Evolutionary conservation across 129 eudicot species (phyloP), one percentile per base, ranked within the genome.

Genomic region (Calendula officinalis): DNA sequence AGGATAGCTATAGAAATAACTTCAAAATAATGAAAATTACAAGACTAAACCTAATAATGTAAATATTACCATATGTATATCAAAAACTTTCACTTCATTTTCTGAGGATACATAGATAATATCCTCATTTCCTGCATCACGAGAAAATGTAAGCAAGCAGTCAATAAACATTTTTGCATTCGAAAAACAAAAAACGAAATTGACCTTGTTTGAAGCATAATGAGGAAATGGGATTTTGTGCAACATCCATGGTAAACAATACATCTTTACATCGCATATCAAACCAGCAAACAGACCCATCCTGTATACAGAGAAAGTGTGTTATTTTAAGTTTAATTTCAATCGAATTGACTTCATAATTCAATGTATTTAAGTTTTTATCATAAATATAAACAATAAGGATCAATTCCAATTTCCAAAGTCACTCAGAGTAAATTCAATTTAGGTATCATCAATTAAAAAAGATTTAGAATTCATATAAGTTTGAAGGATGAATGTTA

Each of bases 231-330:
- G 96, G 89, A 70, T 79, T 72, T 60, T 83, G 76, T 52, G 87
- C 81, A 11, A 83, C 84, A 71, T 83, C 80, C 91, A 86, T 74
- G 9, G 70, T 56, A 46, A 37, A 75, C 61, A 88, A 61, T 59
- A 73, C 78, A 68, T 92, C 91, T 77, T 88, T 88, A 71, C 95
- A 92, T 64, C 99, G 81, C 87, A 92, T 67, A 68, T 92, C 99
- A 69, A 85, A 86, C 85, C 82, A 83, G 81, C 95, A 85, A 38
- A 88, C 74, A 59, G 85, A 53, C 11, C 99, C 99, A 88, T 85
- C 99, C 99, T 92, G 68, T 32, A 51, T 12, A 49, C 38, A n/a
- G n/a, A n/a, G n/a, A n/a, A n/a, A n/a, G n/a, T n/a, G n/a, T n/a
- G n/a, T n/a, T n/a, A n/a, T n/a, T n/a, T n/a, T n/a, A n/a, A n/a